phyloP scores from a whole-genome alignment of 768 basidiomycete genomes.

The Gymnopilus dilepis region DNA sequence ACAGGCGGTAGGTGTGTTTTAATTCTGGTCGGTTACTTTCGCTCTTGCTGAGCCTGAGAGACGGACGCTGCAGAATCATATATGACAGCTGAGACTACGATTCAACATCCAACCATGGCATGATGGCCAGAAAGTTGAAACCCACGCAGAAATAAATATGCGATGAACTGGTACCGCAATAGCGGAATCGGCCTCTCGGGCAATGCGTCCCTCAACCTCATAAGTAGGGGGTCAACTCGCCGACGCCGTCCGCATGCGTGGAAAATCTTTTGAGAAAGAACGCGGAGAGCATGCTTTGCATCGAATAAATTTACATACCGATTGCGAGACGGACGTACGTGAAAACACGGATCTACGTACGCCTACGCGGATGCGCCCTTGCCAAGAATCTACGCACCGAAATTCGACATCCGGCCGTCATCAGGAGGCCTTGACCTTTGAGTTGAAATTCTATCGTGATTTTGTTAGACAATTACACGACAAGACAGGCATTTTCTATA shows the following conservation, averaged over 20 bases:
- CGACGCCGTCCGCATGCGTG: no score
- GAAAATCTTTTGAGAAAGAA: neutral
- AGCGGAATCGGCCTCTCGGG: neutral
- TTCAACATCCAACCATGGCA: neutral
- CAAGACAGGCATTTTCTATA: neutral
- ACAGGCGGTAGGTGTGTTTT: no score
- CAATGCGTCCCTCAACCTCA: no score
- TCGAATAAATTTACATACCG: no score
- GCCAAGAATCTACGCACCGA: neutral
- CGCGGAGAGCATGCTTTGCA: neutral
- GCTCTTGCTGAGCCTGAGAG: no score
- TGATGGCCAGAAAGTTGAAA: neutral
- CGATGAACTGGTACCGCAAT: neutral
- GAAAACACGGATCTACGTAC: constrained; percentile 2
- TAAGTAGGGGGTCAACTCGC: neutral
- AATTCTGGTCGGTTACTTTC: no score
- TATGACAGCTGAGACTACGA: no score
- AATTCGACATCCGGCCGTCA: neutral
- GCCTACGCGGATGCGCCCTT: neutral
- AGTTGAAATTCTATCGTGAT: neutral
- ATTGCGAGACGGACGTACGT: neutral
- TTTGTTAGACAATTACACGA: no score
- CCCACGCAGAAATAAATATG: neutral
- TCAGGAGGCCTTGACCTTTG: neutral
- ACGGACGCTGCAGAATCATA: no score